These are phyloP conservation scores for Galeopsis tetrahit DNA, from an alignment of 257 asterid genomes.

Conservation along the genomic window DNA sequence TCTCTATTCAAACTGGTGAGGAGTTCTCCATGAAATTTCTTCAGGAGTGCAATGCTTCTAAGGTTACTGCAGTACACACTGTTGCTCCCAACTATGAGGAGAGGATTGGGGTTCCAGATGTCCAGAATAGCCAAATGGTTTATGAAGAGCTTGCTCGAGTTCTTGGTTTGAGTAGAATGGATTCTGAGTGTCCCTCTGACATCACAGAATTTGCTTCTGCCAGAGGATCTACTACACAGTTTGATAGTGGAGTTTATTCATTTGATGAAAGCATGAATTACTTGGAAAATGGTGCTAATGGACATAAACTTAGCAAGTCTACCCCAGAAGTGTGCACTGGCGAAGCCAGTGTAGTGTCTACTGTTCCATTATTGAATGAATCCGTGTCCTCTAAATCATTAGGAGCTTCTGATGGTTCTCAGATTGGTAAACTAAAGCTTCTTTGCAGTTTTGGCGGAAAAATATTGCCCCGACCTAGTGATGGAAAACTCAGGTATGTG, in stretches of 20 bases:
- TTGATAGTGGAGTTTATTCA: conserved; percentile 43
- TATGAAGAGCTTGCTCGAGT: conserved; percentile 65
- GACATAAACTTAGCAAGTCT: conserved; percentile 39
- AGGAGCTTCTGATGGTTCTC: conserved; percentile 56
- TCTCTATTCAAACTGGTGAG: conserved; percentile 64
- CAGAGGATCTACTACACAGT: conserved; percentile 49
- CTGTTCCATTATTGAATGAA: conserved; percentile 39
- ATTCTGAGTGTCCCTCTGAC: conserved; percentile 68
- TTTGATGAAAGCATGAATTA: conserved; percentile 36
- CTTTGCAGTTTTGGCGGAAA: conserved; percentile 70
- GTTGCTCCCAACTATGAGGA: conserved; percentile 37
- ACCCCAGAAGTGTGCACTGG: conserved; percentile 36
- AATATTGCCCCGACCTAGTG: conserved; percentile 70
- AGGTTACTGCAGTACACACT: conserved; percentile 41
- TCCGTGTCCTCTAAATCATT: conserved; percentile 51
- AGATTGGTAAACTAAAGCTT: conserved; percentile 55
- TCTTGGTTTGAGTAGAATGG: conserved; percentile 68
- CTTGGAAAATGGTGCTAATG: conserved; percentile 39
- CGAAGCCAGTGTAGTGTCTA: conserved; percentile 36
- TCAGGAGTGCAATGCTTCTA: conserved; percentile 53
- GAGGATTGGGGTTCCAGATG: conserved; percentile 41
- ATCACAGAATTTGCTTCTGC: conserved; percentile 55
- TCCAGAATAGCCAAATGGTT: conserved; percentile 45
- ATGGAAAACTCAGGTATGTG: conserved; percentile 69
- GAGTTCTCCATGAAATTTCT: conserved; percentile 58